Conservation (phyloP, 352 stramenopile genomes). For the Phytophthora pinifolia region DNA sequence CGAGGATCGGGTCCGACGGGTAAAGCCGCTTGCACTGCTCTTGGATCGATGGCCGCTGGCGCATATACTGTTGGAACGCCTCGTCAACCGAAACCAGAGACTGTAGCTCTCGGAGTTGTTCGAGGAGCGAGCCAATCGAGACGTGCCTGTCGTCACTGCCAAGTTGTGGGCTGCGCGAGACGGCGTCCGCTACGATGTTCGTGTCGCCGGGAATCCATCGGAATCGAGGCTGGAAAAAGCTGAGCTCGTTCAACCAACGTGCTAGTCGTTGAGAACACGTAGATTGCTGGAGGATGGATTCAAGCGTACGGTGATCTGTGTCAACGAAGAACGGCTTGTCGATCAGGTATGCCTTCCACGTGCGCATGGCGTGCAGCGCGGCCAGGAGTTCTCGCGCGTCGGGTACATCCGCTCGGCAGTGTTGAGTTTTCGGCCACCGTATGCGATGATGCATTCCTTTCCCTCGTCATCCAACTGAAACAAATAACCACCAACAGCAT, state of each 20-base stretch:
- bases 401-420: no score
- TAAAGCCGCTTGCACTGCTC: no score
- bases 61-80: no score
- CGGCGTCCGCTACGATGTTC: background rate
- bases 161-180: background rate
- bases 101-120: no score
- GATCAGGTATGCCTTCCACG: constrained; percentile 2
- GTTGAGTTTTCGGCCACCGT: background rate
- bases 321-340: background rate
- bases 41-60: no score
- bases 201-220: background rate
- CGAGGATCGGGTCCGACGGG: no score
- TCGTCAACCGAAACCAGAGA: no score
- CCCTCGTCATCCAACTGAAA: background rate
- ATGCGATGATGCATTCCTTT: background rate
- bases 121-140: no score
- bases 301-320: constrained; percentile 1
- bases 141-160: background rate
- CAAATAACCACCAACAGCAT: background rate
- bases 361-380: background rate
- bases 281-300: background rate
- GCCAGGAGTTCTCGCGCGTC: background rate
- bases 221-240: background rate
- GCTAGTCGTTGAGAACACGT: background rate
- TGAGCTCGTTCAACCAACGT: constrained; percentile 1